These are phyloP conservation scores for Dalechampia spathulata DNA, from an alignment of 441 rosid genomes.

Conservation along the genomic window DNA sequence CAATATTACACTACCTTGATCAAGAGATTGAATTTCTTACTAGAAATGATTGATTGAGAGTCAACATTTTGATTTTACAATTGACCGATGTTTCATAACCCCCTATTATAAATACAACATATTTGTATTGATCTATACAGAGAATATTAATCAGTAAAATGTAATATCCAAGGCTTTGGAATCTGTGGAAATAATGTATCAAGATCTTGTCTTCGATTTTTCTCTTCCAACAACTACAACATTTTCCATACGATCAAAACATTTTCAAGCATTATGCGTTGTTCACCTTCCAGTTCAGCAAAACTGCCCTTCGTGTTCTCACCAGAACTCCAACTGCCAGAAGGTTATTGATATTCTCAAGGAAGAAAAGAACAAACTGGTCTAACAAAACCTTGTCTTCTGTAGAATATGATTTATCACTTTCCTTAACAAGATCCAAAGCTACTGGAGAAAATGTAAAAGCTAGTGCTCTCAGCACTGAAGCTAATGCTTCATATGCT, in stretches of 20 bases:
- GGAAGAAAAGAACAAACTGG: constrained; percentile 55
- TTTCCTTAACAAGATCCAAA: constrained; percentile 42
- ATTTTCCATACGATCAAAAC: constrained; percentile 1
- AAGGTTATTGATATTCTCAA: constrained; percentile 64
- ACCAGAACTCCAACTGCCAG: constrained; percentile 62
- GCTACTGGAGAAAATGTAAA: constrained; percentile 42
- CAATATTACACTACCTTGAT: neutral
- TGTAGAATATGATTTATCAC: constrained; percentile 25
- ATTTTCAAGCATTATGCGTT: neutral
- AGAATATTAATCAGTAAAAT: too few species aligned
- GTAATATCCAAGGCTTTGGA: too few species aligned
- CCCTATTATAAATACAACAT: too few species aligned
- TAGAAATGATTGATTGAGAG: too few species aligned
- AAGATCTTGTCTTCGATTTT: too few species aligned
- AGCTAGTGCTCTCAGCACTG: constrained; percentile 46
- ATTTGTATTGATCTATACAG: too few species aligned
- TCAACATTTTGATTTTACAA: too few species aligned
- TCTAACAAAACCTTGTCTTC: constrained; percentile 52
- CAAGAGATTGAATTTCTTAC: too few species aligned
- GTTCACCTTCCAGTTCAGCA: constrained; percentile 86
- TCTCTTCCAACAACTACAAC: too few species aligned
- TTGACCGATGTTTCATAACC: too few species aligned
- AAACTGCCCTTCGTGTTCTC: constrained; percentile 69
- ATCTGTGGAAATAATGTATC: too few species aligned
- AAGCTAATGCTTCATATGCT: constrained; percentile 72